phyloP scores from a whole-genome alignment of 2,329 filamentous ascomycete species.

The Diaporthe eres region DNA sequence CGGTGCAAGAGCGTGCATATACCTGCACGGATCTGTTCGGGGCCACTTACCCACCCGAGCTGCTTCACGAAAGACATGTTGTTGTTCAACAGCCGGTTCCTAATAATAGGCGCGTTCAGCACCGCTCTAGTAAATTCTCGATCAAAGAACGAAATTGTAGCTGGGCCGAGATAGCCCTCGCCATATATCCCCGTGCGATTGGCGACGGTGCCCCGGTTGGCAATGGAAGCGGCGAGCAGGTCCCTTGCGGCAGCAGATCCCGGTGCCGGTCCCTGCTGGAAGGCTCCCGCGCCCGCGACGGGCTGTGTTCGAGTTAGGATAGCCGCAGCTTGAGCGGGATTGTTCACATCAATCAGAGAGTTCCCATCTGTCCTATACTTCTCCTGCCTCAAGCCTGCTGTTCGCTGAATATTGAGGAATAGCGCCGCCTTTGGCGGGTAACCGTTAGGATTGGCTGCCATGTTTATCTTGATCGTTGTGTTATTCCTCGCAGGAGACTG shows the following conservation, averaged over 20 bases:
- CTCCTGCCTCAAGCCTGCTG: not conserved
- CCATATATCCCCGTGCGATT: not conserved
- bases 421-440: not conserved
- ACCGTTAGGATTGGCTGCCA: not conserved
- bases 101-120: too few relatives aligned
- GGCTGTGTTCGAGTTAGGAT: not conserved
- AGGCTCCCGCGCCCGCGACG: not conserved
- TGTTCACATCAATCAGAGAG: not conserved
- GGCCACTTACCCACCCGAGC: conserved; percentile 4
- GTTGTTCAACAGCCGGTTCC: rapidly evolving
- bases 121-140: too few relatives aligned
- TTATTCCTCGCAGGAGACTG: not conserved
- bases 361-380: not conserved
- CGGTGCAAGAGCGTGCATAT: too few relatives aligned
- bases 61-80: conserved; percentile 7
- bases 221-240: not conserved
- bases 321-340: too few relatives aligned
- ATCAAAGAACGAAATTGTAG: too few relatives aligned
- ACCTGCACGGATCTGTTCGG: not conserved
- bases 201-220: not conserved
- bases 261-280: not conserved
- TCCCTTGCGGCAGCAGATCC: not conserved
- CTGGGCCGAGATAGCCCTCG: too few relatives aligned
- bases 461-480: not conserved
- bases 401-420: not conserved